Evolutionary conservation across 78 protist genomes (phyloP).

Genomic region (Dictyostelium capitatum): DNA sequence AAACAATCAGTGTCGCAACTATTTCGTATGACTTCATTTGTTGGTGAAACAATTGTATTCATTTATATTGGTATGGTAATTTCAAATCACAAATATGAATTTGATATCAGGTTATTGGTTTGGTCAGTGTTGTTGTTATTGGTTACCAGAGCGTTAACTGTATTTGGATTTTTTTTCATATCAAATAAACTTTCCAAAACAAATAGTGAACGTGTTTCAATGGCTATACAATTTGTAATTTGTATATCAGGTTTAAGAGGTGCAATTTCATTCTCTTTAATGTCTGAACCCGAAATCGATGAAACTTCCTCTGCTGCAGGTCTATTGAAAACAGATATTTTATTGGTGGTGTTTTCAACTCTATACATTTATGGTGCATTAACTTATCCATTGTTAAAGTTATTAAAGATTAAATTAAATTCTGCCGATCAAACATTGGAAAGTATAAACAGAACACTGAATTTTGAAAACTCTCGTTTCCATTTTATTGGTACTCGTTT

Average conservation of each 20-base stretch:
- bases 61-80: constrained; percentile 56
- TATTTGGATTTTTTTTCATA: constrained; percentile 11
- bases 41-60: constrained; percentile 55
- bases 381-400: constrained; percentile 44
- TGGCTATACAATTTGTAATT: constrained; percentile 57
- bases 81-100: constrained; percentile 11
- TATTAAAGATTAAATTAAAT: constrained; percentile 18
- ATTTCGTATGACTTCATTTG: constrained; percentile 18
- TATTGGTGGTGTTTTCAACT: constrained; percentile 42
- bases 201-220: neutral
- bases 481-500: no score
- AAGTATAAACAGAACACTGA: no score
- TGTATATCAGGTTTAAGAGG: constrained; percentile 92
- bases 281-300: neutral
- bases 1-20: constrained; percentile 28
- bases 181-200: neutral
- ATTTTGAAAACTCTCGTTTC: no score
- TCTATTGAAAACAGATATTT: constrained; percentile 2
- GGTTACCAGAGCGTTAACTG: constrained; percentile 20
- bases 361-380: constrained; percentile 42
- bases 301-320: neutral
- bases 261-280: constrained; percentile 93
- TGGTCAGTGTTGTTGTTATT: constrained; percentile 29
- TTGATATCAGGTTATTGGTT: neutral
- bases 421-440: neutral